Base-by-base conservation (phyloP, 176 grass and related monocot genomes). In the Tillandsia leiboldiana region DNA sequence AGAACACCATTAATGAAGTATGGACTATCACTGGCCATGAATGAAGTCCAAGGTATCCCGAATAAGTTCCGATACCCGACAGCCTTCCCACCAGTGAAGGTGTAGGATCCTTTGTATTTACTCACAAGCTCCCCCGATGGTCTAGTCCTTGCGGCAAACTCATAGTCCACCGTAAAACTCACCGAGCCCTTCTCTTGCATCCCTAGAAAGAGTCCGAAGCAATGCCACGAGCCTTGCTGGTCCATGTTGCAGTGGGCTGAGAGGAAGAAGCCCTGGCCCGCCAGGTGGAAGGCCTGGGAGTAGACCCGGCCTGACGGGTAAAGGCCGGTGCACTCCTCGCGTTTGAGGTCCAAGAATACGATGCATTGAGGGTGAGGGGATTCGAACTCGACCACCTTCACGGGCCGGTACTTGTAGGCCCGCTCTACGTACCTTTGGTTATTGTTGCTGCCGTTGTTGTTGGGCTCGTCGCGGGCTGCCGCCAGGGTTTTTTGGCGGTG, bases 181-280 rank as follows among this genome's bases (percentile, higher is more conserved):
- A 69, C n/a, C 10, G 74, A 69, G 42, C 74, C 74, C 29, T 61
- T 77, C 13, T 77, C 74, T 69, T 59, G 64, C 74, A 77, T 77
- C 20, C 64, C 65, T n/a, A 77, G 22, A 65, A 57, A 69, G 10
- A 77, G 64, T 1, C 74, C 74, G 27, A 77, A 77, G 51, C 74
- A 77, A 17, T 62, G 65, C 51, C 22, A 77, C 2, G 65, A 62
- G n/a, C 33, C 69, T 22, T 61, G 65, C 26, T 77, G 51, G 27
- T 77, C 66, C 14, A 69, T 11, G 47, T 77, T 59, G 33, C 75
- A 77, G 20, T 62, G 42, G 6, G 53, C 75, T 12, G 42, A 77
- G 33, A 77, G 53, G 53, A 63, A 62, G 66, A 63, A 77, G 6
- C 65, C 65, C 23, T 76, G 74, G 7, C 74, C 74, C 3, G 27